These are phyloP conservation scores for Geranium rotundifolium DNA, from an alignment of 345 rosid genomes.

Conservation along the genomic window DNA sequence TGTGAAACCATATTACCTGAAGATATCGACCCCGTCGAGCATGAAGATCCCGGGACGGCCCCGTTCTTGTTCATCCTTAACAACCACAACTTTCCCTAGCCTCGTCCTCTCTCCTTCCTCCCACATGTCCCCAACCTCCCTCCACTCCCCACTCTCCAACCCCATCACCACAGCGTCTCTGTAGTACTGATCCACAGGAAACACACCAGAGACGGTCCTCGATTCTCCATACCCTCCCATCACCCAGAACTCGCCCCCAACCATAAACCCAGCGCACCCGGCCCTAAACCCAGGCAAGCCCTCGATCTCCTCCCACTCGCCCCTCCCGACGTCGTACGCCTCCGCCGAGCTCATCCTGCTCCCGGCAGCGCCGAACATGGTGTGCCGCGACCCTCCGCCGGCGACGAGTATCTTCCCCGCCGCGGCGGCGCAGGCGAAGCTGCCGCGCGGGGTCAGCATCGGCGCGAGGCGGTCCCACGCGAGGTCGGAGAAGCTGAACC, in stretches of 20 bases:
- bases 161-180: slow-evolving; percentile 76
- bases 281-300: slow-evolving; percentile 76
- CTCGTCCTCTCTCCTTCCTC: slow-evolving; percentile 43
- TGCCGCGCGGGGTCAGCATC: slow-evolving; percentile 79
- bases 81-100: slow-evolving; percentile 61
- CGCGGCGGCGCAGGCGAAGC: slow-evolving; percentile 68
- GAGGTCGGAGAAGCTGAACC: slow-evolving; percentile 41
- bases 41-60: slow-evolving; percentile 48
- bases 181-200: slow-evolving; percentile 75
- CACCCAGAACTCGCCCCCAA: slow-evolving; percentile 68
- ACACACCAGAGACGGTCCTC: slow-evolving; percentile 62
- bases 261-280: slow-evolving; percentile 70
- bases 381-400: slow-evolving; percentile 81
- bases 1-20: slow-evolving; percentile 30
- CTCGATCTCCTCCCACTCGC: slow-evolving; percentile 59
- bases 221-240: slow-evolving; percentile 92
- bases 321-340: slow-evolving; percentile 54
- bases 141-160: slow-evolving; percentile 43
- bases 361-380: slow-evolving; percentile 75
- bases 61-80: slow-evolving; percentile 33
- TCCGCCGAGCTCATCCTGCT: slow-evolving; percentile 73
- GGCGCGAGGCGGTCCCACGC: slow-evolving; percentile 63
- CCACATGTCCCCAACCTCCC: slow-evolving; percentile 81
- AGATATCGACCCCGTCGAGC: slow-evolving; percentile 55
- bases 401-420: slow-evolving; percentile 59